These are phyloP conservation scores for Chaetothyriales sp. DNA, from an alignment of 2,329 filamentous ascomycete genomes.

Conservation along the genomic window DNA sequence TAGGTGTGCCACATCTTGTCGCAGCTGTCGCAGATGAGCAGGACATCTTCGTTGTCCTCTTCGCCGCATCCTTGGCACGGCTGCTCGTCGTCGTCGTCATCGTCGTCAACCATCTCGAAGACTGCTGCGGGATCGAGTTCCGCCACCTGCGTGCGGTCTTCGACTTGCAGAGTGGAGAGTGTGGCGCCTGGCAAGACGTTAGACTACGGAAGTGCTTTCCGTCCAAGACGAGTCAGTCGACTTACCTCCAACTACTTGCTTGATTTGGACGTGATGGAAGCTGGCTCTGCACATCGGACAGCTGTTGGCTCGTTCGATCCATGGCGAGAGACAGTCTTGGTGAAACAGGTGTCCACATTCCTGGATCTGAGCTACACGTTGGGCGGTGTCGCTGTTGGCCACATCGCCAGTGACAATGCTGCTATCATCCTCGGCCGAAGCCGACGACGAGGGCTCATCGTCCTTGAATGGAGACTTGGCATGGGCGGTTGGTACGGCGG, in stretches of 20 bases:
- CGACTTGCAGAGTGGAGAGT: constrained; percentile 43
- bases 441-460: constrained; percentile 11
- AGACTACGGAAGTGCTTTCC: neutral
- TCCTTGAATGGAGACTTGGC: constrained; percentile 25
- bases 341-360: constrained; percentile 88
- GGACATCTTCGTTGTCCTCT: constrained; percentile 65
- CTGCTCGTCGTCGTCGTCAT: constrained; percentile 51
- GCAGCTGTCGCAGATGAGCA: constrained; percentile 85
- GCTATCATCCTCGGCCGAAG: constrained; percentile 19
- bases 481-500: constrained; percentile 29
- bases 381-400: constrained; percentile 18
- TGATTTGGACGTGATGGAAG: constrained; percentile 82
- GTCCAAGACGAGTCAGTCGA: constrained; percentile 13
- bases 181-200: constrained; percentile 33
- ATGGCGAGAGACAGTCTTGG: constrained; percentile 80
- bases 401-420: constrained; percentile 15
- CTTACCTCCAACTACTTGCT: constrained; percentile 66
- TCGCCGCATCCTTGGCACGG: constrained; percentile 77
- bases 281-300: constrained; percentile 90
- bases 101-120: constrained; percentile 50
- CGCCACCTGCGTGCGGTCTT: constrained; percentile 55
- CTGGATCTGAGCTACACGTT: constrained; percentile 45
- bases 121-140: constrained; percentile 77
- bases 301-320: constrained; percentile 93
- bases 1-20: constrained; percentile 82